Evolutionary conservation across 345 rosid species (phyloP).

Genomic region (Syzygium oleosum): DNA sequence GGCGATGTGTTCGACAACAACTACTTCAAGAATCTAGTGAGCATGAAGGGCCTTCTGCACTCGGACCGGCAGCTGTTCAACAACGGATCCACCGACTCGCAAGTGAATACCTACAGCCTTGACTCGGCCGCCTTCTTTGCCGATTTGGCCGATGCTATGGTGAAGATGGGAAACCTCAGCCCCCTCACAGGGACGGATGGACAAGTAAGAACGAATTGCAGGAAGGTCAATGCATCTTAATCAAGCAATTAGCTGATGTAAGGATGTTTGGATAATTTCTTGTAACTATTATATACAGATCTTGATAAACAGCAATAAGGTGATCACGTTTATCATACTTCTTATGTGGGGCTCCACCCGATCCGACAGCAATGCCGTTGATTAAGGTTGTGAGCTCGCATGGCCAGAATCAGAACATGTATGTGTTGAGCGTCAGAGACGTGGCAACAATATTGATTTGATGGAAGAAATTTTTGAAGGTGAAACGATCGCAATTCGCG

Average conservation of each 20-base stretch:
- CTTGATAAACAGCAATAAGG: neutral
- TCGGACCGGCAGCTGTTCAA: constrained; percentile 32
- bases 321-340: neutral
- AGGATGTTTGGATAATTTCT: neutral
- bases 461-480: too few relatives aligned
- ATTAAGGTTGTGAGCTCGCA: neutral
- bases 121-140: constrained; percentile 12
- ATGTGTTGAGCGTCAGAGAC: too few relatives aligned
- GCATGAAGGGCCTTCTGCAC: constrained; percentile 27
- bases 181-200: constrained; percentile 29
- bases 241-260: neutral
- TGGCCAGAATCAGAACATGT: neutral
- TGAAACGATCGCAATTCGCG: too few relatives aligned
- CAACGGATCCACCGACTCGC: constrained; percentile 7
- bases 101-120: constrained; percentile 15
- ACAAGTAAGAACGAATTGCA: constrained; percentile 25
- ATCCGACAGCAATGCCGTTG: neutral
- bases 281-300: neutral
- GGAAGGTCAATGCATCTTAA: constrained; percentile 13
- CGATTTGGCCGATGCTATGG: constrained; percentile 20
- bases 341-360: neutral
- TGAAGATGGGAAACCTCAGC: constrained; percentile 35
- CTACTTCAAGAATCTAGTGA: constrained; percentile 22
- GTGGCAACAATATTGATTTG: too few relatives aligned
- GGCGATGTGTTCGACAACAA: constrained; percentile 12